Evolutionary conservation across 2,329 filamentous ascomycete species (phyloP).

Genomic region (Ophiocordyceps camponoti-leonardi): DNA sequence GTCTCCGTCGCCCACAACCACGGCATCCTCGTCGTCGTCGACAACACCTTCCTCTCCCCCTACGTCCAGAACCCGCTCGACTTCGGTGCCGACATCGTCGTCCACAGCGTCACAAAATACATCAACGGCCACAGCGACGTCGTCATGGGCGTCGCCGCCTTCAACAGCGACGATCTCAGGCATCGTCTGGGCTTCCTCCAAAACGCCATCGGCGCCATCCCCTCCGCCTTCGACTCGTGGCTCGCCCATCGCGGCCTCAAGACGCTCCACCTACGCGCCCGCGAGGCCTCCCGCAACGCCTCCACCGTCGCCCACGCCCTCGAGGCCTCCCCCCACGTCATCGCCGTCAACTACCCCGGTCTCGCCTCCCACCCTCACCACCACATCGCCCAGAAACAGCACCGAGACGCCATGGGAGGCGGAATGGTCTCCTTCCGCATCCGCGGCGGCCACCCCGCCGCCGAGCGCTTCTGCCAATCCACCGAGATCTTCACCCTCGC

Average conservation of each 20-base stretch:
- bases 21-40: slow-evolving; percentile 90
- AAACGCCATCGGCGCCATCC: slow-evolving; percentile 92
- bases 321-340: slow-evolving; percentile 62
- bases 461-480: slow-evolving; percentile 78
- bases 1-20: slow-evolving; percentile 68
- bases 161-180: slow-evolving; percentile 71
- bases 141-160: slow-evolving; percentile 91
- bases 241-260: slow-evolving; percentile 93
- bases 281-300: slow-evolving; percentile 72
- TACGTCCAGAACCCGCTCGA: slow-evolving; percentile 95
- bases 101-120: slow-evolving; percentile 97
- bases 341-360: slow-evolving; percentile 90
- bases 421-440: slow-evolving; percentile 97
- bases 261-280: slow-evolving; percentile 83
- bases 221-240: slow-evolving; percentile 93
- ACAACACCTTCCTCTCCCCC: slow-evolving; percentile 95
- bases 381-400: slow-evolving; percentile 72
- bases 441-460: slow-evolving; percentile 67
- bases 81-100: slow-evolving; percentile 89
- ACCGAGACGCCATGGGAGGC: slow-evolving; percentile 84
- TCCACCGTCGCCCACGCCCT: slow-evolving; percentile 59
- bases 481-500: slow-evolving; percentile 87
- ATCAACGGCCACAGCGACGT: slow-evolving; percentile 97
- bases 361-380: slow-evolving; percentile 76
- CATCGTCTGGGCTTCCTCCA: slow-evolving; percentile 76